Evolutionary conservation across 2,329 filamentous ascomycete genomes (phyloP), one percentile per base, ranked within the genome.

Genomic region (Lachnellula willkommii): DNA sequence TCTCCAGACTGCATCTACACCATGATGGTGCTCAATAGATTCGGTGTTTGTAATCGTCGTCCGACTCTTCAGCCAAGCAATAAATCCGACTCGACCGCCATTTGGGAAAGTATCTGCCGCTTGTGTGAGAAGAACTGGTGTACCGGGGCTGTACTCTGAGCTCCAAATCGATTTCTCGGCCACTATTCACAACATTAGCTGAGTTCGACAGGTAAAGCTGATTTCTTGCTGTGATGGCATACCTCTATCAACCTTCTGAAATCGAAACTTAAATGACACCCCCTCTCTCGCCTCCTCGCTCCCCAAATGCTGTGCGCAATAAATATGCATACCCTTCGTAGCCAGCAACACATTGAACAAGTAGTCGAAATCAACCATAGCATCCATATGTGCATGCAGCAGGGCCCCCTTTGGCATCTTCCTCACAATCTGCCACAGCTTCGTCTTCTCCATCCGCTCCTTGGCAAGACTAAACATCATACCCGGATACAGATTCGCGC

Each of bases 391-490:
- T 45, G 90, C 90, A 74, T 97, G 92, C 58, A 95, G 74, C 32
- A 95, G 76, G 8, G 86, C 80, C 12, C 93, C 94, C 71, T 97
- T 97, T 28, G 93, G 93, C 88, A 97, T 90, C 61, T 77, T 81
- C 57, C 85, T 82, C 15, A 96, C 81, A 64, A 96, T 94, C 61
- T 84, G 80, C 90, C 90, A 97, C 24, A 96, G 77, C 67, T 85
- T 85, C 14, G 90, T 95, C 63, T 79, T 78, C 72, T 95, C 90
- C 83, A 96, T 95, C 39, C 84, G 83, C n/a, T 85, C 81, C 71
- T 91, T 93, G 64, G 90, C 90, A 37, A 93, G 79, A 37, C 82
- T 85, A 73, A 96, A 96, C 88, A 95, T 94, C 87, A 96, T 95
- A 11, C 92, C 92, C 0, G 90, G 90, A 68, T 88, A 90, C 50